These are phyloP conservation scores for Fusarium longipes DNA, from an alignment of 2,329 filamentous ascomycete genomes.

Conservation along the genomic window DNA sequence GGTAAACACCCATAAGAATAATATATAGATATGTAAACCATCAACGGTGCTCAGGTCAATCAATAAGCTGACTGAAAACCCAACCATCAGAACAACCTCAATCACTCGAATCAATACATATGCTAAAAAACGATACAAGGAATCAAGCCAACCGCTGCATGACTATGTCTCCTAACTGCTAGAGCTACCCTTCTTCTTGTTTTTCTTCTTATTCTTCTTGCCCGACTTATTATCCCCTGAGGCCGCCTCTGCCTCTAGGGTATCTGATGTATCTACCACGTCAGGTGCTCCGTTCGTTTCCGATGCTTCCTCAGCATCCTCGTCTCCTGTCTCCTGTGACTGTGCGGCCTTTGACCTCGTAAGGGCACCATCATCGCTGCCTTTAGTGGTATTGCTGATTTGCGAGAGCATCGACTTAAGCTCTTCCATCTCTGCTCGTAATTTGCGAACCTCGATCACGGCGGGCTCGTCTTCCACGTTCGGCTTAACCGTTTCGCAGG, in stretches of 20 bases:
- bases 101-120: not conserved
- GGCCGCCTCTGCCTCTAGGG: slow-evolving; percentile 24
- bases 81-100: not conserved
- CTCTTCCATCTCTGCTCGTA: slow-evolving; percentile 68
- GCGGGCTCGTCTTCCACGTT: slow-evolving; percentile 84
- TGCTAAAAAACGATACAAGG: not conserved
- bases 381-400: slow-evolving; percentile 45
- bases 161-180: slow-evolving; percentile 20
- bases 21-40: not conserved
- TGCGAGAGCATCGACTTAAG: slow-evolving; percentile 62
- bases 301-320: slow-evolving; percentile 14
- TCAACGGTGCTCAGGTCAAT: not conserved
- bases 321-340: slow-evolving; percentile 10
- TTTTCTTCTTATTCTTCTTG: slow-evolving; percentile 46
- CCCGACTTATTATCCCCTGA: slow-evolving; percentile 33
- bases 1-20: not conserved
- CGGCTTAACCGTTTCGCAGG: slow-evolving; percentile 78
- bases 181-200: slow-evolving; percentile 43
- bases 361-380: slow-evolving; percentile 4
- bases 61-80: not conserved
- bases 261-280: slow-evolving; percentile 21
- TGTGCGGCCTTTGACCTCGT: slow-evolving; percentile 17
- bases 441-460: slow-evolving; percentile 73
- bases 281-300: slow-evolving; percentile 33
- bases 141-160: not conserved